Percentiles rank a stretch among this genome's conserved stretches.
phyloP scores from a whole-genome alignment of 1,139 yeast genomes.

The Maudiozyma humilis region DNA sequence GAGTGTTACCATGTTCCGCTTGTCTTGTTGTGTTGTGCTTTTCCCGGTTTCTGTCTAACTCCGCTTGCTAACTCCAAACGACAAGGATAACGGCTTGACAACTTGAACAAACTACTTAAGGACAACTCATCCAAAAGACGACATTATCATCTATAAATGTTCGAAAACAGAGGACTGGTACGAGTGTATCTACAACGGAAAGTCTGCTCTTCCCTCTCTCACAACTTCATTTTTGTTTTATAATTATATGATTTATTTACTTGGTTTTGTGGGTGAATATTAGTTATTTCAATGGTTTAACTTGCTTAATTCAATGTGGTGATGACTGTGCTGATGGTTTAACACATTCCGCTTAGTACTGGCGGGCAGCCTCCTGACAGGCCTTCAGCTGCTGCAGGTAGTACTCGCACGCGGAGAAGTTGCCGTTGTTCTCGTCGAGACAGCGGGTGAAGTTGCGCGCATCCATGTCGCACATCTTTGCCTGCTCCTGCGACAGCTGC shows the following conservation, averaged over 20 bases:
- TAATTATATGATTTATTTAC: neutral
- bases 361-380: slow-evolving; percentile 88
- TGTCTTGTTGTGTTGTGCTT: too few relatives aligned
- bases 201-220: neutral
- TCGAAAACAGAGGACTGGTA: too few relatives aligned
- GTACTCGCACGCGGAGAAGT: slow-evolving; percentile 94
- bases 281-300: neutral
- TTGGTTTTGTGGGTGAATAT: neutral
- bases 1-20: too few relatives aligned
- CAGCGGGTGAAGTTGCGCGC: slow-evolving; percentile 95
- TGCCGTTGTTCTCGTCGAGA: slow-evolving; percentile 84
- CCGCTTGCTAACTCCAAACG: too few relatives aligned
- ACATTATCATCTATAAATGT: too few relatives aligned
- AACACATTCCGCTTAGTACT: slow-evolving; percentile 41
- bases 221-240: neutral
- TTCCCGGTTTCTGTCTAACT: too few relatives aligned
- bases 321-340: too few relatives aligned
- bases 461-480: slow-evolving; percentile 73
- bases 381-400: slow-evolving; percentile 95
- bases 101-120: too few relatives aligned
- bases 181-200: too few relatives aligned
- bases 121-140: too few relatives aligned
- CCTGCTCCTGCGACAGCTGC: slow-evolving; percentile 36
- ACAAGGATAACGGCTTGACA: too few relatives aligned
- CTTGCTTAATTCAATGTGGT: neutral